A percentile compares a stretch with the other conserved stretches of the same genome.
phyloP scores from a whole-genome alignment of 768 basidiomycete species.

The Hypholoma fasciculare region DNA sequence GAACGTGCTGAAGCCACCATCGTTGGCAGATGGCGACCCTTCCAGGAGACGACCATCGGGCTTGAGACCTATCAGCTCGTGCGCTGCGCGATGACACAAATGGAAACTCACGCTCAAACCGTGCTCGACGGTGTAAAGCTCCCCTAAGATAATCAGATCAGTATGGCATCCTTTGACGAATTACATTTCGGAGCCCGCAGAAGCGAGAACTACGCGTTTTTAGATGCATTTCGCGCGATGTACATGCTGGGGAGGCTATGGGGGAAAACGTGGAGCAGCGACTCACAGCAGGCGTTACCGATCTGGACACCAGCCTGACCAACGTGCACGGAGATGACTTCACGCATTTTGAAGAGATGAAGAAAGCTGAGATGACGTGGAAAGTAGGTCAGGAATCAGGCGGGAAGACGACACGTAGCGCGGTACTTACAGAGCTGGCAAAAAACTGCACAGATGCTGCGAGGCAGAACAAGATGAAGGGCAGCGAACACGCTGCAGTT shows the following conservation, averaged over 20 bases:
- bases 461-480: slow-evolving; percentile 46
- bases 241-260: slow-evolving; percentile 2
- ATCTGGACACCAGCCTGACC: slow-evolving; percentile 97
- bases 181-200: slow-evolving; percentile 2
- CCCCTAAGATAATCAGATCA: slow-evolving; percentile 66
- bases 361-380: slow-evolving; percentile 15
- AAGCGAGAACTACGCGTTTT: slow-evolving; percentile 35
- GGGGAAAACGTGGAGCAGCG: slow-evolving; percentile 20
- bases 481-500: slow-evolving; percentile 40
- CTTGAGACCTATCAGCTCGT: slow-evolving; percentile 43
- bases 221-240: slow-evolving; percentile 17
- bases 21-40: slow-evolving; percentile 69
- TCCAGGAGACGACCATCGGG: slow-evolving; percentile 92
- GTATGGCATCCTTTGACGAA: slow-evolving; percentile 32
- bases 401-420: slow-evolving; percentile 21
- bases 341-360: slow-evolving; percentile 63
- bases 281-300: slow-evolving; percentile 96
- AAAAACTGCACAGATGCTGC: slow-evolving; percentile 29
- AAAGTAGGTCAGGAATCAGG: slow-evolving; percentile 20
- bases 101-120: slow-evolving; percentile 81
- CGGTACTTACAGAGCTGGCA: slow-evolving; percentile 30
- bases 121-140: slow-evolving; percentile 98
- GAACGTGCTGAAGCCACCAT: slow-evolving; percentile 98
- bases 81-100: neutral
- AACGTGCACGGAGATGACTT: slow-evolving; percentile 95